Conservation (phyloP, 257 asterid genomes). For the Forsythia suspensa region DNA sequence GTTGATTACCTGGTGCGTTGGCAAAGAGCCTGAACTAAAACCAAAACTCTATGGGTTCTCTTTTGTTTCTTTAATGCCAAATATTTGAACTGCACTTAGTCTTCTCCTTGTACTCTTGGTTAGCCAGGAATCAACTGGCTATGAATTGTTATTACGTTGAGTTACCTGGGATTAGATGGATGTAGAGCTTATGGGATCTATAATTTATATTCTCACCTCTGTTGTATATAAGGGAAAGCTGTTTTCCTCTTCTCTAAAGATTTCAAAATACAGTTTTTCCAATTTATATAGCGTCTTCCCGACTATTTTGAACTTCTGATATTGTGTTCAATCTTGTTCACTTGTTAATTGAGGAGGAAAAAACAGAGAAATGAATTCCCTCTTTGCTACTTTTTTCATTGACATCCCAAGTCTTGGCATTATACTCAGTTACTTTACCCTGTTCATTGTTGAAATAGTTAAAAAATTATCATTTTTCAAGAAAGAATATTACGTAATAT, state of each 20-base stretch:
- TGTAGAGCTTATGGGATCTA: not conserved
- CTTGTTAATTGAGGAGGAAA: not conserved
- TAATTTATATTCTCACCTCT: not conserved
- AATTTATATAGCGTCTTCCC: not conserved
- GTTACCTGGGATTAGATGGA: not conserved
- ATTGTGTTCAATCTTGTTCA: not conserved
- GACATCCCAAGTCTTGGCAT: not conserved
- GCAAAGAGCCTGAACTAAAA: conserved; percentile 1
- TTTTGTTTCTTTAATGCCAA: conserved; percentile 8
- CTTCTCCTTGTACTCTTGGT: conserved; percentile 13
- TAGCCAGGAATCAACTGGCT: not conserved
- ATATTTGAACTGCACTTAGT: conserved; percentile 1
- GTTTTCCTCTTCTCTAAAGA: not conserved
- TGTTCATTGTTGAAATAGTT: not conserved
- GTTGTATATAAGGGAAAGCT: not conserved
- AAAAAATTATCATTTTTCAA: not conserved
- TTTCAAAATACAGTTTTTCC: not conserved
- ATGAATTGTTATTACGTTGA: not conserved
- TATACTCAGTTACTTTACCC: not conserved
- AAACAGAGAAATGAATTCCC: not conserved
- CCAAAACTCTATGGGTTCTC: not conserved
- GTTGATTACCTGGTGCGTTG: not conserved
- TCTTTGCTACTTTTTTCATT: not conserved
- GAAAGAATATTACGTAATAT: conserved; percentile 13
- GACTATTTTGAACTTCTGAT: not conserved